Evolutionary conservation across 306 rosid genomes (phyloP), one percentile per base, ranked within the genome.

Genomic region (Sindora glabra): DNA sequence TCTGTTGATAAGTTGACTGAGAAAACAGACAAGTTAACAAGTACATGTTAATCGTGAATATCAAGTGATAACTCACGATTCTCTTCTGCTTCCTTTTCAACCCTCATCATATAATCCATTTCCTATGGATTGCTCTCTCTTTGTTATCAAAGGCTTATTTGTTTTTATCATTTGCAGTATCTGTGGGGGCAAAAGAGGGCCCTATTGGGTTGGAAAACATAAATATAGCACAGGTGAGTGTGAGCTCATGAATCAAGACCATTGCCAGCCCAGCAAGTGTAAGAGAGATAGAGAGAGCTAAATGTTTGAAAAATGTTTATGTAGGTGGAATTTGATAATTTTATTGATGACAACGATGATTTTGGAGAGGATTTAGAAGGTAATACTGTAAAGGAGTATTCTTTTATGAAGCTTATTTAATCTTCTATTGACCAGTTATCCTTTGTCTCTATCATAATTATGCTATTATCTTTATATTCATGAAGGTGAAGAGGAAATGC

Each of bases 171-270:
- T 46, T 22, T 72, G 73, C 69, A 82, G 85, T 79, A 75, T 56
- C 80, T 58, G 82, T 71, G 4, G 80, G 76, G 11, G 60, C 59
- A 29, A 80, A 82, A 22, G 64, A 77, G 62, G 48, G 75, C 5
- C 79, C 75, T 63, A 34, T 73, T 69, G 78, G 80, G n/a, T 42
- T 75, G 69, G 79, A 82, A 56, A 82, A 72, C 64, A 82, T 72
- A 71, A 78, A 82, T 79, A 75, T 75, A 58, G 70, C 70, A 71
- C 82, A 49, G 11, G 88, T 82, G 62, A 41, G 82, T 66, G n/a
- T n/a, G n/a, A n/a, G n/a, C n/a, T n/a, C n/a, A n/a, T n/a, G n/a
- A n/a, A n/a, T 62, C 38, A 6, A 39, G 16, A 8, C 48, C 6
- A 27, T 16, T 18, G 4, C 17, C n/a, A 21, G n/a, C n/a, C n/a